A percentile compares a stretch with the other conserved stretches of the same genome.
Conservation (phyloP, 208 protist species). For the Endotrypanum monterogeii region DNA sequence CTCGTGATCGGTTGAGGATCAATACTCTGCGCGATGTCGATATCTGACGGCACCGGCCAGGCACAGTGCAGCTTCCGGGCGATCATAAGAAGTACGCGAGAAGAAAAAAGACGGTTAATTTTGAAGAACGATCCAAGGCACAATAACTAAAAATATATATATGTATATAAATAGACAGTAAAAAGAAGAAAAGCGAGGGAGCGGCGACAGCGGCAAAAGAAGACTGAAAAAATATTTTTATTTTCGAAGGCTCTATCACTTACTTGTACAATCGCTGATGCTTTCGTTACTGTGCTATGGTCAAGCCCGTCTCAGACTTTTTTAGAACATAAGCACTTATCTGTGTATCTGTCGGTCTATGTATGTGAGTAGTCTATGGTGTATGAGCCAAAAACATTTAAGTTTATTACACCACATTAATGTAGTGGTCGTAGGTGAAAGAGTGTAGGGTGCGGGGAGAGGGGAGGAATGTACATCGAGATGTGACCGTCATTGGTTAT, state of each 20-base stretch:
- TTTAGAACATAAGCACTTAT: too few species aligned
- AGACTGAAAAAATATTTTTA: too few species aligned
- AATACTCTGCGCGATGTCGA: constrained; percentile 93
- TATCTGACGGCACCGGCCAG: constrained; percentile 91
- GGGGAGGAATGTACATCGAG: too few species aligned
- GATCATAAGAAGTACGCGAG: constrained; percentile 41
- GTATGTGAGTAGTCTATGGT: too few species aligned
- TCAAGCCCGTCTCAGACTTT: too few species aligned
- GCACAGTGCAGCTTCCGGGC: constrained; percentile 56
- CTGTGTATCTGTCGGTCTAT: constrained; percentile 1
- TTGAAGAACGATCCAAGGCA: neutral
- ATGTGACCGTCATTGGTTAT: too few species aligned
- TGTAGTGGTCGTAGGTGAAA: neutral
- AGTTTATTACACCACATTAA: too few species aligned
- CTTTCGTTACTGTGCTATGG: too few species aligned
- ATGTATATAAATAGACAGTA: neutral
- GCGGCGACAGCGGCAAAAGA: neutral
- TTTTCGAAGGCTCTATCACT: too few species aligned
- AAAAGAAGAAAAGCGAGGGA: neutral
- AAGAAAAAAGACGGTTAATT: constrained; percentile 22
- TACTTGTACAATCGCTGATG: too few species aligned
- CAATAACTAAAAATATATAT: too few species aligned
- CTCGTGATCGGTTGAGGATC: constrained; percentile 74
- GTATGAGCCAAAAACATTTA: neutral
- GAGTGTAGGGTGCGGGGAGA: neutral